A percentile compares a stretch with the other conserved stretches of the same genome.
Evolutionary conservation across 2,329 filamentous ascomycete species (phyloP).

Genomic region (Pseudocercospora cruenta): DNA sequence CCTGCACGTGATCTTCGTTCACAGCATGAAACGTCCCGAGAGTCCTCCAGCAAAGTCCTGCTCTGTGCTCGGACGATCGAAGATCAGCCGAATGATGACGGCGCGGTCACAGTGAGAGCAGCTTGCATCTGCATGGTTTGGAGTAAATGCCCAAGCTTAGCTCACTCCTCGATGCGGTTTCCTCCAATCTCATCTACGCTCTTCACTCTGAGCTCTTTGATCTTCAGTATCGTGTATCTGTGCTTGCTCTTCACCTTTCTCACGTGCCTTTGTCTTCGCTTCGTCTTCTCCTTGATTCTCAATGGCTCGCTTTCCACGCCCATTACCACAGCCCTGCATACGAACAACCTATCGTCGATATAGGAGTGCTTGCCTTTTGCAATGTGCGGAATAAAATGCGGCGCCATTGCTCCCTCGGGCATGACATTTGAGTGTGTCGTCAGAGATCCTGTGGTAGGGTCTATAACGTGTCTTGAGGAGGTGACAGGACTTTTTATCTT

Average conservation of each 20-base stretch:
- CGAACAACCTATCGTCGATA: slow-evolving; percentile 80
- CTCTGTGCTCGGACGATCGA: not conserved
- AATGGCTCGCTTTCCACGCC: slow-evolving; percentile 75
- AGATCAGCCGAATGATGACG: not conserved
- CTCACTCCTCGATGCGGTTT: slow-evolving; percentile 37
- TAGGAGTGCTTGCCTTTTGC: slow-evolving; percentile 52
- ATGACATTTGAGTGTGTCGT: slow-evolving; percentile 31
- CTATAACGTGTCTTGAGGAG: slow-evolving; percentile 28
- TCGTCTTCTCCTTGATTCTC: slow-evolving; percentile 61
- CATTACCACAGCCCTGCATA: slow-evolving; percentile 81
- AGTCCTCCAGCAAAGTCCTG: not conserved
- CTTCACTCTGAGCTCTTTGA: slow-evolving; percentile 77
- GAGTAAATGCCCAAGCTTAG: not conserved
- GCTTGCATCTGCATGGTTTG: not conserved
- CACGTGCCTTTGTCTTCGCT: slow-evolving; percentile 66
- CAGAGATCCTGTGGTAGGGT: slow-evolving; percentile 33
- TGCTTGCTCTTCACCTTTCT: slow-evolving; percentile 88
- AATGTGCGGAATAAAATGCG: slow-evolving; percentile 45
- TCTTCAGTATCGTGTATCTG: slow-evolving; percentile 79
- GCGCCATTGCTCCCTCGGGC: slow-evolving; percentile 23
- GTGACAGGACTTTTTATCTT: slow-evolving; percentile 36
- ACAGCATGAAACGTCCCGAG: not conserved
- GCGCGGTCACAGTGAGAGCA: not conserved
- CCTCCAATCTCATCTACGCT: slow-evolving; percentile 57
- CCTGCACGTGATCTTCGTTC: not conserved